phyloP scores from a whole-genome alignment of 305 asterid genomes.

The Solanum hybrid region DNA sequence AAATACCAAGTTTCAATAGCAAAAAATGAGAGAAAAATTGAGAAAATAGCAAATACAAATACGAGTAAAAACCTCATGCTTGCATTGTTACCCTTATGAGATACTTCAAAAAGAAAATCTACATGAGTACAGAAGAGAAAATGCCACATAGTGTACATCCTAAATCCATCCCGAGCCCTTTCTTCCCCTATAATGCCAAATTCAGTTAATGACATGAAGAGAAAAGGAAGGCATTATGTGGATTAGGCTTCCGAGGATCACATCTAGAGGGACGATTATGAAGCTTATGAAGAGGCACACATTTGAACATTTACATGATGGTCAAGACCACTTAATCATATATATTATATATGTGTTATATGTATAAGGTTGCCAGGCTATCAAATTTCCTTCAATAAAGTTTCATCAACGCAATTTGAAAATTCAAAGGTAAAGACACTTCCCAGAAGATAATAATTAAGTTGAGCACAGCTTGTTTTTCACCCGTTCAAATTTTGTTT shows the following conservation, averaged over 20 bases:
- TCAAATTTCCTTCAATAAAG: not conserved
- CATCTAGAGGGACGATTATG: not conserved
- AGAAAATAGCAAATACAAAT: not conserved
- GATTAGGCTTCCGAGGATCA: not conserved
- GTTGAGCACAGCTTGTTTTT: not conserved
- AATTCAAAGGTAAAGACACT: not conserved
- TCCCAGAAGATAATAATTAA: not conserved
- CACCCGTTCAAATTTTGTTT: not conserved
- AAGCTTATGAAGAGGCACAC: not conserved
- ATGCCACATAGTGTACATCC: not conserved
- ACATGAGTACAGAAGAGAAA: not conserved
- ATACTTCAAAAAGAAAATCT: not conserved
- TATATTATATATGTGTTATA: not conserved
- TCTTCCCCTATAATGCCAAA: not conserved
- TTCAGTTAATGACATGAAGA: not conserved
- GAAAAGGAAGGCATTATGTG: not conserved
- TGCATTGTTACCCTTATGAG: not conserved
- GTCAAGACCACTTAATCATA: not conserved
- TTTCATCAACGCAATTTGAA: not conserved
- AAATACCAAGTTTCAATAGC: not conserved
- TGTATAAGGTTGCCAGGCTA: not conserved
- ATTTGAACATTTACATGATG: not conserved
- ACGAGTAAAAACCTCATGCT: not conserved
- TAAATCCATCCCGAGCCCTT: not conserved
- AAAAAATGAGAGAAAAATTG: not conserved